phyloP scores from a whole-genome alignment of 164 flowering plant genomes.

The Stephania cephalantha region DNA sequence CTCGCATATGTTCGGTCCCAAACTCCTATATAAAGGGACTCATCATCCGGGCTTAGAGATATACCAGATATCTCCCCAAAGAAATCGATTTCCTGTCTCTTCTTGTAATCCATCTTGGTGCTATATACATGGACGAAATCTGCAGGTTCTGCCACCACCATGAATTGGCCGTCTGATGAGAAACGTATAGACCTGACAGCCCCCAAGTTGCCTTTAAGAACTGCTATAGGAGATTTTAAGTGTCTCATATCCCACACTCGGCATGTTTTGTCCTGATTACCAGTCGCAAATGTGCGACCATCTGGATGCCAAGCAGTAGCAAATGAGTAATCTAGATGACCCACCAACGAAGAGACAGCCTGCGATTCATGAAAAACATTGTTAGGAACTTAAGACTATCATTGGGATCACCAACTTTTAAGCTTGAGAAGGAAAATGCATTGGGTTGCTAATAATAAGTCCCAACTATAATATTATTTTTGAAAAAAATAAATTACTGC shows the following conservation, averaged over 20 bases:
- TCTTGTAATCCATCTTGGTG: conserved; percentile 32
- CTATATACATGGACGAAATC: conserved; percentile 58
- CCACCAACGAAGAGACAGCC: conserved; percentile 39
- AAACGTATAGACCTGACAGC: conserved; percentile 51
- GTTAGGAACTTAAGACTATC: background rate
- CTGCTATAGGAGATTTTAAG: conserved; percentile 33
- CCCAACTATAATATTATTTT: background rate
- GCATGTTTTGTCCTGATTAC: conserved; percentile 66
- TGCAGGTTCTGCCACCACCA: conserved; percentile 63
- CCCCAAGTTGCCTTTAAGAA: conserved; percentile 52
- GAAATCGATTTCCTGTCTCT: conserved; percentile 60
- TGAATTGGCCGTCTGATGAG: conserved; percentile 53
- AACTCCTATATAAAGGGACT: conserved; percentile 50
- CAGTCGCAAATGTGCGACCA: conserved; percentile 55
- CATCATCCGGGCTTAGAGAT: conserved; percentile 58
- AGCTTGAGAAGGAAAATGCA: background rate
- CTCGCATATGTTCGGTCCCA: conserved; percentile 71
- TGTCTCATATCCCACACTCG: conserved; percentile 60
- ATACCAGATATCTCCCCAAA: conserved; percentile 68
- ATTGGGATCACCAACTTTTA: background rate
- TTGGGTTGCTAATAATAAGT: background rate
- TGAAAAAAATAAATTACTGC: background rate
- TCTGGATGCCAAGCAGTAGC: conserved; percentile 72
- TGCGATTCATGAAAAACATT: conserved; percentile 13
- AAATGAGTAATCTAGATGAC: conserved; percentile 57